These are phyloP conservation scores for Microdochium paspali DNA, from an alignment of 2,329 filamentous ascomycete species.

Conservation along the genomic window DNA sequence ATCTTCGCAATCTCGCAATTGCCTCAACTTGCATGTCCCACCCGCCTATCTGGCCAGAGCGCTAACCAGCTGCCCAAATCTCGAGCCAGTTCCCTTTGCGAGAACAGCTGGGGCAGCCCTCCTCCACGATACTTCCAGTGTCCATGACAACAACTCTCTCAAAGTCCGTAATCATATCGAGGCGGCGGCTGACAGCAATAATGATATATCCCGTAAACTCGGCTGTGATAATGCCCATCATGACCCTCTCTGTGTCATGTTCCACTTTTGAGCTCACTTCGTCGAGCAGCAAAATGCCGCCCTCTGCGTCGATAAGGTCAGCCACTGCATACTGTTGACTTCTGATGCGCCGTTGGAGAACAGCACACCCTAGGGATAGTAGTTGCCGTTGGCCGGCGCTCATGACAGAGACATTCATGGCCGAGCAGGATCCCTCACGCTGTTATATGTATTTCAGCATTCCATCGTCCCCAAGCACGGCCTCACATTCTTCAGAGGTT, in stretches of 20 bases:
- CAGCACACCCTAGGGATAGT: slow-evolving; percentile 51
- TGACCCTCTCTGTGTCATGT: slow-evolving; percentile 1
- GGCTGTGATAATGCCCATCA: slow-evolving; percentile 1
- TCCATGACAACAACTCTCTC: slow-evolving; percentile 34
- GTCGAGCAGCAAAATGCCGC: slow-evolving; percentile 3
- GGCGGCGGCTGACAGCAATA: slow-evolving; percentile 10
- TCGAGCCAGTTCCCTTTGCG: no score
- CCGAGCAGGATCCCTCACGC: slow-evolving; percentile 21
- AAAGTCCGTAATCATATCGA: slow-evolving; percentile 29
- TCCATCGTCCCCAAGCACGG: slow-evolving; percentile 23
- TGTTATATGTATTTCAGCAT: slow-evolving; percentile 21
- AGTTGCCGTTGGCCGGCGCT: slow-evolving; percentile 54
- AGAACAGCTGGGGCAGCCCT: not conserved
- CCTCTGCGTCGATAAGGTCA: not conserved
- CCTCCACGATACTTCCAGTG: slow-evolving; percentile 29
- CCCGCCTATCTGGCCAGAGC: no score
- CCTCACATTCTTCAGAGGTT: slow-evolving; percentile 21
- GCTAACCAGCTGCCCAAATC: no score
- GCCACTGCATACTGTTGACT: not conserved
- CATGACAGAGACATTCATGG: slow-evolving; percentile 37
- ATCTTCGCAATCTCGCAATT: no score
- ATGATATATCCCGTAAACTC: slow-evolving; percentile 28
- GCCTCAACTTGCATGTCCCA: no score
- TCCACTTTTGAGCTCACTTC: slow-evolving; percentile 5
- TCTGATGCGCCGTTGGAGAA: slow-evolving; percentile 29